A percentile compares a stretch with the other conserved stretches of the same genome.
phyloP scores from a whole-genome alignment of 2,329 filamentous ascomycete species.

The Diaporthe longicolla region DNA sequence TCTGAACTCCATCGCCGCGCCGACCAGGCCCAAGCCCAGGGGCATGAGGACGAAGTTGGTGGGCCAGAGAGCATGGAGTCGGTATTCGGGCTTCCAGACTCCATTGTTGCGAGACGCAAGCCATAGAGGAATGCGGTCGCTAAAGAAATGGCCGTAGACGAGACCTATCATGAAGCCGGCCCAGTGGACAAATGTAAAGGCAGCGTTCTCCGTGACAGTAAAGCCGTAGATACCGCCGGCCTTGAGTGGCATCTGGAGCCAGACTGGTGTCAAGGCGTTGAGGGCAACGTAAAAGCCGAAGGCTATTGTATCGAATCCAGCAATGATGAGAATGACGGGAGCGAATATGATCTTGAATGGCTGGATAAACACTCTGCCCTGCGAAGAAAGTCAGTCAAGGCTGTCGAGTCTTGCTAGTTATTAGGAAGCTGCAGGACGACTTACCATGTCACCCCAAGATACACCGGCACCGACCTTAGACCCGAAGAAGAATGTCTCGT shows the following conservation, averaged over 20 bases:
- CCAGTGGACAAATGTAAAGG: constrained; percentile 58
- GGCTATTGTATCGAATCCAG: constrained; percentile 56
- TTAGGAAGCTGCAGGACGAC: not conserved
- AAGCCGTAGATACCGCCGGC: constrained; percentile 59
- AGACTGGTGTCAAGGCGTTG: constrained; percentile 56
- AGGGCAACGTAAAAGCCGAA: constrained; percentile 60
- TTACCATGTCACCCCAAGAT: constrained; percentile 42
- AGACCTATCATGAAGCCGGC: constrained; percentile 54
- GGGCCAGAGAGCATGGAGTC: constrained; percentile 51
- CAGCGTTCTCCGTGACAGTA: constrained; percentile 55
- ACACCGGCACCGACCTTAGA: constrained; percentile 41
- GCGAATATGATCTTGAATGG: constrained; percentile 50
- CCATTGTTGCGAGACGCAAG: constrained; percentile 49
- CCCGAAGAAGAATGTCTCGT: constrained; percentile 51
- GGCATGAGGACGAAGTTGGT: constrained; percentile 51
- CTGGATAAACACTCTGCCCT: constrained; percentile 42
- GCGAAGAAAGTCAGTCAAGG: not conserved
- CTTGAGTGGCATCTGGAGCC: constrained; percentile 54
- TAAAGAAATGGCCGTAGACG: constrained; percentile 54
- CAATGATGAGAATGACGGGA: constrained; percentile 55
- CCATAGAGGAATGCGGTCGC: constrained; percentile 56
- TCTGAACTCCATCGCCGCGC: constrained; percentile 57
- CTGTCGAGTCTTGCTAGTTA: not conserved
- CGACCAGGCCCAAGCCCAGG: constrained; percentile 54
- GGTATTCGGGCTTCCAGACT: constrained; percentile 57